These are phyloP conservation scores for Emydomyces testavorans DNA, from an alignment of 2,329 filamentous ascomycete genomes.

Conservation along the genomic window DNA sequence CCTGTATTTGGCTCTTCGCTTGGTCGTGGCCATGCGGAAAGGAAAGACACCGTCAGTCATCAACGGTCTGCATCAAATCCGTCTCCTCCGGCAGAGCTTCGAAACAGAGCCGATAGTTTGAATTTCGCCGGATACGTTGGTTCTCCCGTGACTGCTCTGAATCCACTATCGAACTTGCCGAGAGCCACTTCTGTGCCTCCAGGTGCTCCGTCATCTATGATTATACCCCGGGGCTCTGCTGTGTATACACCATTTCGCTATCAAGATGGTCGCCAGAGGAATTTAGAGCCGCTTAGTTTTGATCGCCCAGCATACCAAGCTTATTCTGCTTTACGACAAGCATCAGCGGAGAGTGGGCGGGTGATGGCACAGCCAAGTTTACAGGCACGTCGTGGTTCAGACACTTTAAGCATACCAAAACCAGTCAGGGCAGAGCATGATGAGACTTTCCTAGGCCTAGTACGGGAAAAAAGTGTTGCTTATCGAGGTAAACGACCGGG, in stretches of 20 bases:
- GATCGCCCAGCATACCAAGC: slow-evolving; percentile 37
- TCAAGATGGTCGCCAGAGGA: slow-evolving; percentile 33
- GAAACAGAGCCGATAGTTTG: neutral
- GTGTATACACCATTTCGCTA: slow-evolving; percentile 39
- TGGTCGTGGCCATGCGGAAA: slow-evolving; percentile 16
- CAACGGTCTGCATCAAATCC: slow-evolving; percentile 24
- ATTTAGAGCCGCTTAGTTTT: slow-evolving; percentile 30
- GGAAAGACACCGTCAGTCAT: slow-evolving; percentile 13
- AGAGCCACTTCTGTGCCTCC: slow-evolving; percentile 18
- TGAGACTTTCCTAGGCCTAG: slow-evolving; percentile 39
- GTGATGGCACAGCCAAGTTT: slow-evolving; percentile 29
- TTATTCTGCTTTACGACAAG: slow-evolving; percentile 38
- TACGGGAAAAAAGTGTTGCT: slow-evolving; percentile 36
- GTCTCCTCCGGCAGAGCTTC: slow-evolving; percentile 11
- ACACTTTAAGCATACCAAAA: slow-evolving; percentile 1
- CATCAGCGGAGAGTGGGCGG: slow-evolving; percentile 35
- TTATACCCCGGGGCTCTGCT: slow-evolving; percentile 15
- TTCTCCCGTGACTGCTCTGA: neutral
- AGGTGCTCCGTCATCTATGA: slow-evolving; percentile 14
- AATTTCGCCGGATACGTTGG: neutral
- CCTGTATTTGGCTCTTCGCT: slow-evolving; percentile 32
- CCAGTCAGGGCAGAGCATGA: slow-evolving; percentile 26
- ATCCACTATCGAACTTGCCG: slow-evolving; percentile 6
- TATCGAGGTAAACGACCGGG: slow-evolving; percentile 25
- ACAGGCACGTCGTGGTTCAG: neutral